A percentile compares a stretch with the other conserved stretches of the same genome.
These are phyloP conservation scores for Chondrus crispus DNA, from an alignment of 23 red algal genomes.

Conservation along the genomic window DNA sequence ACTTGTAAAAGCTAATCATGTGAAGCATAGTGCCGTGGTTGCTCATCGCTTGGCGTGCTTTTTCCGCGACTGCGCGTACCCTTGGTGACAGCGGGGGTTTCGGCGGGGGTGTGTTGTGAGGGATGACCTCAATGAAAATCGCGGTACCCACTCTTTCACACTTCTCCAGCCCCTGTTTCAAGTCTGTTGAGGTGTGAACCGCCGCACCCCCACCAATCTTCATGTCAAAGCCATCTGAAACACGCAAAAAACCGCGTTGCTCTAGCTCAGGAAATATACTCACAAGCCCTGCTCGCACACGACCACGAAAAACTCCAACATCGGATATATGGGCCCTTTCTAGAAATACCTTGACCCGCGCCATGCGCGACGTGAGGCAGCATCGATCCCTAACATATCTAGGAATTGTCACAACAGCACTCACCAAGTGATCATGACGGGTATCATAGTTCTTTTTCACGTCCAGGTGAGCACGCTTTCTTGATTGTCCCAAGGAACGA, in stretches of 20 bases:
- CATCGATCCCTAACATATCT: conserved; percentile 37
- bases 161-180: conserved; percentile 19
- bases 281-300: conserved; percentile 26
- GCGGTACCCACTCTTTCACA: conserved; percentile 40
- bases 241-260: conserved; percentile 26
- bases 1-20: conserved; percentile 67
- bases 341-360: conserved; percentile 52
- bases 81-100: conserved; percentile 7
- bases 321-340: conserved; percentile 17
- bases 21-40: conserved; percentile 7
- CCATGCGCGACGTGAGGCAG: conserved; percentile 24
- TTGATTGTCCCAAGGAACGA: background rate
- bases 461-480: background rate
- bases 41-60: background rate
- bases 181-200: background rate
- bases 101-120: conserved; percentile 48
- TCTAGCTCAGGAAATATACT: conserved; percentile 48
- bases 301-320: conserved; percentile 18
- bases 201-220: conserved; percentile 10
- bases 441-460: conserved; percentile 22
- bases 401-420: conserved; percentile 37
- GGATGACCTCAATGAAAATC: conserved; percentile 48
- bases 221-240: conserved; percentile 58
- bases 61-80: conserved; percentile 6
- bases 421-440: background rate